Base-by-base conservation (phyloP, 164 flowering plant species). In the Magnolia officinalis region DNA sequence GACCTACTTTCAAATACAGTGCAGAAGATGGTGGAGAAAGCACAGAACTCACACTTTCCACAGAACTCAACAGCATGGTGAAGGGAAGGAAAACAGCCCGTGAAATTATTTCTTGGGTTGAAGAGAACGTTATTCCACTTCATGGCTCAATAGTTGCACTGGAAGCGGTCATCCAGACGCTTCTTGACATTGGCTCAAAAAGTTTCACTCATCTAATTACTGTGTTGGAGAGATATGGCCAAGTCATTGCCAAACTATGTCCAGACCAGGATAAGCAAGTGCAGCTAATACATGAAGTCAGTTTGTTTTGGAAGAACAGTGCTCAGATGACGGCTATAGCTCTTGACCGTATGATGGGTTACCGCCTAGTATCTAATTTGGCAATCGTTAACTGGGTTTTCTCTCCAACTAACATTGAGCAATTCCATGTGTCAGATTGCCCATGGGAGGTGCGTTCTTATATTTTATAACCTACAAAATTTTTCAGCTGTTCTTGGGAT, bases 271-370 rank as follows among this genome's bases (percentile, higher is more conserved):
- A 94, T 61, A 90, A 84, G 82, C 99, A 96, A 73, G 86, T 93
- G 70, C 70, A 87, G 87, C 86, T 96, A 68, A 89, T 96, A 67
- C 85, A 81, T 23, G 98, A 96, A 90, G 86, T 94, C 74, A 86
- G 91, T 82, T 84, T 82, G 29, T 94, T 83, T 75, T 96, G 99
- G 99, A 90, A 86, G 82, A 92, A 91, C 80, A 94, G 85, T 85
- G 77, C 91, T 75, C 99, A 96, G 77, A 91, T 91, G 97, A 87
- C 93, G 2, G 95, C 97, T 61, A 78, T 96, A 72, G 81, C 96
- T 50, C 88, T 96, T 79, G 99, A 96, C 80, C 84, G 99, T 76
- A 96, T 96, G 99, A 96, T 96, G 99, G 98, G 99, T 70, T 96
- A 96, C 81, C 90, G 99, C 14, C 89, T 96, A 72, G 75, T 96